Conservation (phyloP, 495 filamentous ascomycete species). For the Talaromyces adpressus region DNA sequence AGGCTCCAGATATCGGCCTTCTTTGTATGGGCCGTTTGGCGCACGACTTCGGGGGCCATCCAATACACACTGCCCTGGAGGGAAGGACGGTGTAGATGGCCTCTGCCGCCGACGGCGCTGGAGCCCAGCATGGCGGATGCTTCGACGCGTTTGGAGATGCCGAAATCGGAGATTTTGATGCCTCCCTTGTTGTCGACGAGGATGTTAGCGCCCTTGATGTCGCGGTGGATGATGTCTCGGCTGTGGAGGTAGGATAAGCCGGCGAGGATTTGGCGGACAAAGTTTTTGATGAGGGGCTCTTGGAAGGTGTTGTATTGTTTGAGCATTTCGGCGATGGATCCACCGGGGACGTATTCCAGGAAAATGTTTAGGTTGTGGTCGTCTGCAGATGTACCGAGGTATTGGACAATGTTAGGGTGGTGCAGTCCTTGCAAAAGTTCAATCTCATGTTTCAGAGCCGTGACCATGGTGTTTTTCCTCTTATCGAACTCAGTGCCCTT, state of each 20-base stretch:
- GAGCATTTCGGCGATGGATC: slow-evolving; percentile 95
- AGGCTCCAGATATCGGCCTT: slow-evolving; percentile 99
- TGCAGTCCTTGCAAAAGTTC: slow-evolving; percentile 87
- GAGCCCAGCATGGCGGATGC: slow-evolving; percentile 58
- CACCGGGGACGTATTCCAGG: slow-evolving; percentile 96
- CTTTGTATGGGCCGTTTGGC: slow-evolving; percentile 93
- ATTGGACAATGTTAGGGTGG: slow-evolving; percentile 97
- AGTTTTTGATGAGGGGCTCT: slow-evolving; percentile 90
- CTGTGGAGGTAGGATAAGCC: slow-evolving; percentile 95
- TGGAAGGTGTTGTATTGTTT: slow-evolving; percentile 94
- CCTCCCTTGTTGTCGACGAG: slow-evolving; percentile 98
- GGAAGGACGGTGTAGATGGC: slow-evolving; percentile 79
- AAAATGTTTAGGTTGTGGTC: slow-evolving; percentile 97
- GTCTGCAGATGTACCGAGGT: slow-evolving; percentile 87
- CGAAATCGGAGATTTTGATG: slow-evolving; percentile 99
- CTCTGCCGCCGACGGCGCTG: slow-evolving; percentile 40
- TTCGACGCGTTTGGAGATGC: slow-evolving; percentile 96
- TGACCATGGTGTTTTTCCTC: slow-evolving; percentile 95
- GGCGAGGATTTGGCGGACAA: slow-evolving; percentile 90
- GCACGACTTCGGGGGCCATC: slow-evolving; percentile 99
- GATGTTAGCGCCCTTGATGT: slow-evolving; percentile 98
- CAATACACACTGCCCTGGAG: slow-evolving; percentile 97
- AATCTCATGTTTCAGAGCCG: slow-evolving; percentile 94
- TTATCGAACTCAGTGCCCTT: slow-evolving; percentile 75
- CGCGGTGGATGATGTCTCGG: slow-evolving; percentile 93